Percentiles rank a stretch among this genome's conserved stretches.
phyloP scores from a whole-genome alignment of 2,329 filamentous ascomycete genomes.

The Lachnellula cervina region DNA sequence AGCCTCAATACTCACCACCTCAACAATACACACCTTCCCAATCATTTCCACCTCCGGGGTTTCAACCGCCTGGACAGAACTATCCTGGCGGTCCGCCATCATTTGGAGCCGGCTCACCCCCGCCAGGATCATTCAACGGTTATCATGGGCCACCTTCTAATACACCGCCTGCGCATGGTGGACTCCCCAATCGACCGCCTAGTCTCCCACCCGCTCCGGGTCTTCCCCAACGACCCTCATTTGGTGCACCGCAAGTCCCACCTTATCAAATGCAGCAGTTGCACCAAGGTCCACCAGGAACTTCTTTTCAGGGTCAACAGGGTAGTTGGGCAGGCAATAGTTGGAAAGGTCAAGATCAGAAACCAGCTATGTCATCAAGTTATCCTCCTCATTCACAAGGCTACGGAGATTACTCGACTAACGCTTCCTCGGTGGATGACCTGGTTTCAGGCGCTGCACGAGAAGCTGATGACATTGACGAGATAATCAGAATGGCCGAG shows the following conservation, averaged over 20 bases:
- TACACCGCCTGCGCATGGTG: conserved; percentile 34
- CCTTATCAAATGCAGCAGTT: conserved; percentile 49
- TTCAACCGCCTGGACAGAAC: conserved; percentile 23
- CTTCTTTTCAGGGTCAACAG: conserved; percentile 22
- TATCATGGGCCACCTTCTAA: conserved; percentile 38
- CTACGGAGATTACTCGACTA: conserved; percentile 32
- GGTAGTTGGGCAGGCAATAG: conserved; percentile 33
- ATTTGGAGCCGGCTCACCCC: conserved; percentile 38
- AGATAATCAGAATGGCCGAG: conserved; percentile 60
- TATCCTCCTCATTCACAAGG: conserved; percentile 33
- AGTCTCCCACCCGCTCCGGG: conserved; percentile 51
- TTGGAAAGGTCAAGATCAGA: conserved; percentile 34
- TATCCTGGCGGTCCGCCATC: conserved; percentile 30
- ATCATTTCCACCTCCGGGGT: conserved; percentile 30
- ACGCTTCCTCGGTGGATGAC: conserved; percentile 44
- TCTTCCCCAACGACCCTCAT: conserved; percentile 56
- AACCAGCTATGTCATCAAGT: conserved; percentile 35
- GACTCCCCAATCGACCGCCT: conserved; percentile 45
- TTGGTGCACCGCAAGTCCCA: conserved; percentile 46
- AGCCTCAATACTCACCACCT: conserved; percentile 31
- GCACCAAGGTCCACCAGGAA: conserved; percentile 43
- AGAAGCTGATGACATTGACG: conserved; percentile 58
- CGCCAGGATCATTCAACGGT: conserved; percentile 36
- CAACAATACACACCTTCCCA: conserved; percentile 30
- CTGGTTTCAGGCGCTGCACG: conserved; percentile 41